Base-by-base conservation (phyloP, 257 asterid genomes). In the Solanum chmielewskii region DNA sequence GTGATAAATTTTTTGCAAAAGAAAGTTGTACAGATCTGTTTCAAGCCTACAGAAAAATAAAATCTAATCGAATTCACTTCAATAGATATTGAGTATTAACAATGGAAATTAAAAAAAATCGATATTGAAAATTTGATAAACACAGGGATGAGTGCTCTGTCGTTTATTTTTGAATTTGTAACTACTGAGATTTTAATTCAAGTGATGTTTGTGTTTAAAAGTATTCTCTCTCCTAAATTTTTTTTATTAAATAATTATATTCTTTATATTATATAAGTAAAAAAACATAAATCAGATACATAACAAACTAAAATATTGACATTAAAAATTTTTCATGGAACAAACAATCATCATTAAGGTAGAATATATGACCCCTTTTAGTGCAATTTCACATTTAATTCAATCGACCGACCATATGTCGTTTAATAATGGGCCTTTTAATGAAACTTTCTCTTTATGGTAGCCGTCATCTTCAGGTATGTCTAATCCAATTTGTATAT, bases 1-100 rank as follows among this genome's bases (percentile, higher is more conserved):
- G 98, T 68, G 96, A 94, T 84, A 97, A 16, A 29, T 95, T 91
- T 90, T 97, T 92, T 18, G 98, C 93, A 66, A 94, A 93, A 12
- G 98, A 92, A 12, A 95, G 45, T 91, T 96, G 75, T 95, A 93
- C 2, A 98, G 88, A 91, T 97, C 98, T 45, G 95, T 81, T 87
- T 98, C 99, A 44, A 97, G 87, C 18, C 92, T 92, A 89, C 98
- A 42, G 18, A 52, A 52, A 49, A 15, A 52, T 1, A 2, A 16
- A 52, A 16, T 52, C 18, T 52, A 52, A 52, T 52, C 4, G n/a
- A 52, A 52, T 16, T 52, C 62, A 52, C 62, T 52, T 52, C n/a
- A 52, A 18, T 52, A 52, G 23, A 52, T 16, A 52, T 52, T 52
- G 62, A 52, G 23, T 52, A 52, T 52, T 52, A 52, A 16, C 62